Conservation (phyloP, 2,329 filamentous ascomycete species). For the Cadophora malorum region DNA sequence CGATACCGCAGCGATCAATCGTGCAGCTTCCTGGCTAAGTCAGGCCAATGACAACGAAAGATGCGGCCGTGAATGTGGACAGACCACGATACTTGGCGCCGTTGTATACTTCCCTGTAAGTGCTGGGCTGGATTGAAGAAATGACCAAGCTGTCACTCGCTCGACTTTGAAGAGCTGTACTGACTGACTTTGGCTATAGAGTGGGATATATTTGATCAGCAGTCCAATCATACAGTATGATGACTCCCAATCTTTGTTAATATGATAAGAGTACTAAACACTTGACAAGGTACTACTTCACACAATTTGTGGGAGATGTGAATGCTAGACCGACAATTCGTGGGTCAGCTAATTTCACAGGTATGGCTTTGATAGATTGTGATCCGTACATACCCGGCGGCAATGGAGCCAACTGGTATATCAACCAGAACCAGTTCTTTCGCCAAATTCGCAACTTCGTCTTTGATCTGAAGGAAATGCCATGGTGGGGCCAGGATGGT, state of each 20-base stretch:
- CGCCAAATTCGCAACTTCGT: slow-evolving; percentile 66
- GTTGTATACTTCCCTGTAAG: slow-evolving; percentile 91
- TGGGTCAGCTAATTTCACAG: slow-evolving; percentile 63
- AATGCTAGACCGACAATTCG: slow-evolving; percentile 11
- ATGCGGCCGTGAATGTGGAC: neutral
- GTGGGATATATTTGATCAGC: too few relatives aligned
- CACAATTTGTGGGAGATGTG: neutral
- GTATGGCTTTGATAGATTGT: slow-evolving; percentile 48
- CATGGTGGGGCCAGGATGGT: neutral
- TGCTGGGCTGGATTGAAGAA: slow-evolving; percentile 59
- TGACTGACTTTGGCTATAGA: too few relatives aligned
- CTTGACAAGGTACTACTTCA: neutral
- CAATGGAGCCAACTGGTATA: slow-evolving; percentile 46
- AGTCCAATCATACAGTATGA: too few relatives aligned
- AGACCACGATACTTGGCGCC: slow-evolving; percentile 50
- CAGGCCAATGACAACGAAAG: neutral
- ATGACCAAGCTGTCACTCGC: too few relatives aligned
- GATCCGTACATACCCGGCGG: slow-evolving; percentile 63
- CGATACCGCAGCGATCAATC: slow-evolving; percentile 84
- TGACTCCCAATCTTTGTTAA: too few relatives aligned
- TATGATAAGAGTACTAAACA: too few relatives aligned
- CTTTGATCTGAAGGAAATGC: slow-evolving; percentile 14
- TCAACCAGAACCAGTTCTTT: slow-evolving; percentile 59
- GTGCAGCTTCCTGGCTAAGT: slow-evolving; percentile 30
- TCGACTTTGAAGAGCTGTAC: too few relatives aligned